phyloP scores from a whole-genome alignment of 2,329 filamentous ascomycete species.

The Graphilbum sp. region DNA sequence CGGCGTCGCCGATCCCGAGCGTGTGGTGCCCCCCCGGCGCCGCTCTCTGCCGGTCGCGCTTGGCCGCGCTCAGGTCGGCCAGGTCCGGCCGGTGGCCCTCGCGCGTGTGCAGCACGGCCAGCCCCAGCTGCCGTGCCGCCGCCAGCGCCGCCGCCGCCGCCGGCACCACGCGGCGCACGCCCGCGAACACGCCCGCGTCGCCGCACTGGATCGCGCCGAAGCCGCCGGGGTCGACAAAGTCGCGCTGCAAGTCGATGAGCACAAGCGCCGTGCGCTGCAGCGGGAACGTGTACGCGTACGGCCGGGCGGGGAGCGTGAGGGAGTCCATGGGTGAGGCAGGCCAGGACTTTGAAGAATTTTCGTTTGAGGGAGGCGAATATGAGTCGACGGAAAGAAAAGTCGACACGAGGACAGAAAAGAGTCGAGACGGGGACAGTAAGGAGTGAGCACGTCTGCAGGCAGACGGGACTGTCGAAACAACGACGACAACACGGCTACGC shows the following conservation, averaged over 20 bases:
- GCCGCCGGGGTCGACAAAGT: slow-evolving; percentile 28
- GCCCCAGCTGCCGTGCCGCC: slow-evolving; percentile 21
- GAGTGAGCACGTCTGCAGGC: too few relatives aligned
- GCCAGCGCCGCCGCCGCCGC: slow-evolving; percentile 19
- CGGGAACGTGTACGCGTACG: slow-evolving; percentile 19
- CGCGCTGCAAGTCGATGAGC: slow-evolving; percentile 39
- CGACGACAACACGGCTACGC: too few relatives aligned
- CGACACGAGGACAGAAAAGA: too few relatives aligned
- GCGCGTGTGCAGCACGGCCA: slow-evolving; percentile 30
- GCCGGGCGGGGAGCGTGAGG: too few relatives aligned
- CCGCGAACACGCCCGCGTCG: slow-evolving; percentile 15
- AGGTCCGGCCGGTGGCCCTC: slow-evolving; percentile 36
- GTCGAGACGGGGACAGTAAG: too few relatives aligned
- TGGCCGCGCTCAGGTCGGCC: slow-evolving; percentile 33
- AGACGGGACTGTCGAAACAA: too few relatives aligned
- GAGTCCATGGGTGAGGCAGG: too few relatives aligned
- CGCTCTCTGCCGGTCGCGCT: slow-evolving; percentile 29
- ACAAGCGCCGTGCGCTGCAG: slow-evolving; percentile 29
- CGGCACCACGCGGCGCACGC: slow-evolving; percentile 26
- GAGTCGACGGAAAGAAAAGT: too few relatives aligned
- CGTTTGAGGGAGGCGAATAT: too few relatives aligned
- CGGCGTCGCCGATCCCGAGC: slow-evolving; percentile 31
- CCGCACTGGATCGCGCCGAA: slow-evolving; percentile 33
- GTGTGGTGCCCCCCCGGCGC: slow-evolving; percentile 23
- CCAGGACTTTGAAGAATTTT: too few relatives aligned